These are phyloP conservation scores for Vitis labrusca DNA, from an alignment of 164 flowering plant species.

Conservation along the genomic window DNA sequence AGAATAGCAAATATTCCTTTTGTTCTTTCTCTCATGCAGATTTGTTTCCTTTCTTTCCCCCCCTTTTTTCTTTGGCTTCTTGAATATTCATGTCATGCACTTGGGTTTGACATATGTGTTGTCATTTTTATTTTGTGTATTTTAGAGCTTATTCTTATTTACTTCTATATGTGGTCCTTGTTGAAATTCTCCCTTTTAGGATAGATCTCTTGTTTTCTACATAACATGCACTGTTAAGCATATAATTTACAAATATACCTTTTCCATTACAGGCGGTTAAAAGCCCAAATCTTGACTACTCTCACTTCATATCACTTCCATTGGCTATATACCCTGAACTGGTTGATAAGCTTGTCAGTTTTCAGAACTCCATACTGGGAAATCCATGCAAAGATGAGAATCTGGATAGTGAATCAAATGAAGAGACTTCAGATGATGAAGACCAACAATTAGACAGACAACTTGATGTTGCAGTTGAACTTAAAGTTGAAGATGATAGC, in stretches of 20 bases:
- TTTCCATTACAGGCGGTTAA: conserved; percentile 55
- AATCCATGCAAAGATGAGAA: conserved; percentile 23
- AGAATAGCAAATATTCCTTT: too few species aligned
- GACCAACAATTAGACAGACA: conserved; percentile 21
- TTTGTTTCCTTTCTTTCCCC: too few species aligned
- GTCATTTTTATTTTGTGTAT: not conserved
- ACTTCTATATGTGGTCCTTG: not conserved
- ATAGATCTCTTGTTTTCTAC: not conserved
- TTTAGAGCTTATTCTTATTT: not conserved
- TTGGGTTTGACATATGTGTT: not conserved
- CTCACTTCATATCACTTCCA: conserved; percentile 94
- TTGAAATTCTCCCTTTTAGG: not conserved
- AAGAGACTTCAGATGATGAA: conserved; percentile 41
- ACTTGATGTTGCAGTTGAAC: conserved; percentile 44
- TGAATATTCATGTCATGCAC: too few species aligned
- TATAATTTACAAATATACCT: conserved; percentile 4
- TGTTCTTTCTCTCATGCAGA: too few species aligned
- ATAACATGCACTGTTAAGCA: not conserved
- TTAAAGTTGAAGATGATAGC: conserved; percentile 41
- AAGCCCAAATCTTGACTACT: conserved; percentile 71
- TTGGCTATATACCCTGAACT: conserved; percentile 85
- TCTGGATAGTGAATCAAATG: conserved; percentile 35
- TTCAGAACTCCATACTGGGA: conserved; percentile 74
- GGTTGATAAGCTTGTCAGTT: conserved; percentile 74
- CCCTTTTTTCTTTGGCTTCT: too few species aligned